Base-by-base conservation (phyloP, 805 yeast genomes). In the Blastobotrys robertii region DNA sequence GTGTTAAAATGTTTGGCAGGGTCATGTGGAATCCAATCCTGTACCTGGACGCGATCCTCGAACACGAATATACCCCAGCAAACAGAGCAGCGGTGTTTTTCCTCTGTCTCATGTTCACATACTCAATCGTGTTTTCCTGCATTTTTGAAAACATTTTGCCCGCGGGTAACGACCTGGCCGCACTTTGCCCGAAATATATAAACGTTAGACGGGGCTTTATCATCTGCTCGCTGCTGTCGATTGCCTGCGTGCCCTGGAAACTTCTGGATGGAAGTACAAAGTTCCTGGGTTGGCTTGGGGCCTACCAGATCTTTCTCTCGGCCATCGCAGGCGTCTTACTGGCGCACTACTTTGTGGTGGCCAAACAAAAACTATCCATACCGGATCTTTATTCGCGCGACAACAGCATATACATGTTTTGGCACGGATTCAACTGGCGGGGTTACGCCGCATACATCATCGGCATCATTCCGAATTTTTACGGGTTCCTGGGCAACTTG, bases 141-240 rank as follows among this genome's bases (percentile, higher is more conserved):
- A 38, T 46, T 15, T 44, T 43, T 13, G 76, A 74, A 28, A 72
- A 72, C 56, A 68, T 73, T 11, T 61, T 72, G 35, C 65, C 74
- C 1, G 67, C 70, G 38, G 76, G 74, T 16, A 72, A 72, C 1
- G 77, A 72, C 44, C 59, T 70, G 36, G 63, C 73, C 9, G 72
- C 73, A 1, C 54, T 71, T 52, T 55, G 69, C 39, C 77, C 77
- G 3, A 62, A 67, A 34, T 71, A 58, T 55, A 50, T 72, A 46
- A 72, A 63, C 57, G 62, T 64, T 34, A 56, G 70, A 46, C 55
- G 70, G 45, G 69, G 68, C 33, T 58, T 59, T 8, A 58, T 59
- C 50, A 47, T 65, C 25, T 63, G 67, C 54, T 65, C 67, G 1
- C 49, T 57, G 14, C 49, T 65, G 12, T 41, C 47, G 15, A 29